Conservation (phyloP, 2,329 filamentous ascomycete genomes). For the Calonectria henricotiae region DNA sequence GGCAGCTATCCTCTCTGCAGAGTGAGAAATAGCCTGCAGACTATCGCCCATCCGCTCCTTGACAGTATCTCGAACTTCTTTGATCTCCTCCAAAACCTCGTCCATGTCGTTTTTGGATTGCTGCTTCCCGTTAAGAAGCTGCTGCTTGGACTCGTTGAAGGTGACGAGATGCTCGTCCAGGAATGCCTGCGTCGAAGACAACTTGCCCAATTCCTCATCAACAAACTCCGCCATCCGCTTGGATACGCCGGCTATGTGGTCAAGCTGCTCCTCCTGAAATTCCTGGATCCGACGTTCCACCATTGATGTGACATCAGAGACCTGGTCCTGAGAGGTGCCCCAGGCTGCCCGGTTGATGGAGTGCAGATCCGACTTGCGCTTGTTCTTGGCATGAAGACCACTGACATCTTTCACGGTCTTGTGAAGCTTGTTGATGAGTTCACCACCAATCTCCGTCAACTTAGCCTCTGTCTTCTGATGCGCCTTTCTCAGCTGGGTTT, state of each 20-base stretch:
- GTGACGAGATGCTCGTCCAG: slow-evolving; percentile 78
- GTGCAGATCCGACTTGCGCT: slow-evolving; percentile 88
- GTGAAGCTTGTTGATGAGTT: slow-evolving; percentile 84
- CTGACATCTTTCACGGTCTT: slow-evolving; percentile 86
- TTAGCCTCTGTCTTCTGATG: slow-evolving; percentile 89
- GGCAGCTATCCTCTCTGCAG: slow-evolving; percentile 89
- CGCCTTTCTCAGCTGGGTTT: slow-evolving; percentile 84
- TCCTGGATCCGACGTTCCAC: slow-evolving; percentile 83
- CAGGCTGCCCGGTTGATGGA: slow-evolving; percentile 84
- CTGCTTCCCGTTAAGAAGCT: slow-evolving; percentile 78
- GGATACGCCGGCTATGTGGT: slow-evolving; percentile 79
- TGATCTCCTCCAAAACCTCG: slow-evolving; percentile 91
- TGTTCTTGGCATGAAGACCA: slow-evolving; percentile 88
- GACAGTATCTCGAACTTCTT: slow-evolving; percentile 88
- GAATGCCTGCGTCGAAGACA: slow-evolving; percentile 80
- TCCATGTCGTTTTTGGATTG: slow-evolving; percentile 90
- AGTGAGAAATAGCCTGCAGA: slow-evolving; percentile 84
- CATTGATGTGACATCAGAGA: slow-evolving; percentile 82
- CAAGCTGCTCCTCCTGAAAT: slow-evolving; percentile 82
- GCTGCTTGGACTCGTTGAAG: slow-evolving; percentile 78
- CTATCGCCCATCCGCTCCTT: slow-evolving; percentile 90
- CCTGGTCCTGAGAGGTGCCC: slow-evolving; percentile 82
- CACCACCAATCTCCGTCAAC: slow-evolving; percentile 80
- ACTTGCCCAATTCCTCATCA: slow-evolving; percentile 79
- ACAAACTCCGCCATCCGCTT: slow-evolving; percentile 85